Conservation (phyloP, 768 basidiomycete species). For the Naganishia vaughanmartiniae region DNA sequence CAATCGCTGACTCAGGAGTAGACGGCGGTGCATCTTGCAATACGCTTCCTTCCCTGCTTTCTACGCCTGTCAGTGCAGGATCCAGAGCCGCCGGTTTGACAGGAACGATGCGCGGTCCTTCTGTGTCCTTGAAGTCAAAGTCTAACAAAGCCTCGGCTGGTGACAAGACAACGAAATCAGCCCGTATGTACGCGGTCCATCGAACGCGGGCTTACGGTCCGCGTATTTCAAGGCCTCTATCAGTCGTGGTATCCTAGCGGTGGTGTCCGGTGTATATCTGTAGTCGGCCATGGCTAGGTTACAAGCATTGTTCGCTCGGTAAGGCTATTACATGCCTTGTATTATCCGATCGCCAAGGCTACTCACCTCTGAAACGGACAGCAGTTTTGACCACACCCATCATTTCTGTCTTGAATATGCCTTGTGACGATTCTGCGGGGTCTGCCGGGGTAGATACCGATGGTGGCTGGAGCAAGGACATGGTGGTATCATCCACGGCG, state of each 20-base stretch:
- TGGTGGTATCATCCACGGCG: not conserved
- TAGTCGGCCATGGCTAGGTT: conserved; percentile 83
- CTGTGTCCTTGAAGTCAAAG: conserved; percentile 59
- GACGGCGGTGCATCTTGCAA: not conserved
- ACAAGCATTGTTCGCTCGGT: not conserved
- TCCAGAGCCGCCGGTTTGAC: conserved; percentile 2
- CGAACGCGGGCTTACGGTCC: conserved; percentile 63
- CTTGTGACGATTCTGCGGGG: conserved; percentile 46
- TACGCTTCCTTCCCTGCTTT: not conserved
- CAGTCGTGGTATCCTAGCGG: conserved; percentile 69
- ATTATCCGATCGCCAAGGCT: not conserved
- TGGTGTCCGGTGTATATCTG: conserved; percentile 73
- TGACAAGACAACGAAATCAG: not conserved
- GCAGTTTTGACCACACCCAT: conserved; percentile 77
- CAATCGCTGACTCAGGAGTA: not conserved
- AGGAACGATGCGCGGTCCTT: not conserved
- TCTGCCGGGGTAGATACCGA: not conserved
- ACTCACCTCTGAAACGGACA: conserved; percentile 82
- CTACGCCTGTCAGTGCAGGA: not conserved
- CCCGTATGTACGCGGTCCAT: not conserved
- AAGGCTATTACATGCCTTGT: too few species aligned
- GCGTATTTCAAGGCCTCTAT: conserved; percentile 72
- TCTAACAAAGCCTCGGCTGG: conserved; percentile 70
- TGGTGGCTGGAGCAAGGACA: too few species aligned
- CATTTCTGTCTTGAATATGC: conserved; percentile 72